These are phyloP conservation scores for Fomitopsis schrenkii DNA, from an alignment of 1,284 basidiomycete species.

Conservation along the genomic window DNA sequence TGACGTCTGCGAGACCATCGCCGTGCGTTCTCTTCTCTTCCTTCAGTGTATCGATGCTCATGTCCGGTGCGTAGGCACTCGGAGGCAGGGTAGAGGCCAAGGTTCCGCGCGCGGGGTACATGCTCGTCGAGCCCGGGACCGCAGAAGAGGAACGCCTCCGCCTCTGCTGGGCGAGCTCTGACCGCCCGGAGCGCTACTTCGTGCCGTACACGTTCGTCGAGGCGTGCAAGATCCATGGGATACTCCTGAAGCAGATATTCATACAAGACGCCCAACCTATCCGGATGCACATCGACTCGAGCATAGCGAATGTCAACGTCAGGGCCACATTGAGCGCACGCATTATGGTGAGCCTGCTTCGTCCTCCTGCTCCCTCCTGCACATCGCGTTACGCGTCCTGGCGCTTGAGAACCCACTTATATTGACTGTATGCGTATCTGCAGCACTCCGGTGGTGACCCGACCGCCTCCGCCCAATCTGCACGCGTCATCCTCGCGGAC, in stretches of 20 bases:
- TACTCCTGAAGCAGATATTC: slow-evolving; percentile 71
- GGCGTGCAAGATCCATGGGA: slow-evolving; percentile 69
- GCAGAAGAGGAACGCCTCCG: slow-evolving; percentile 68
- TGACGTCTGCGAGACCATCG: slow-evolving; percentile 64
- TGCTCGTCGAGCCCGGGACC: slow-evolving; percentile 64
- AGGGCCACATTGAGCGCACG: slow-evolving; percentile 57
- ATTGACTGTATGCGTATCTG: background rate
- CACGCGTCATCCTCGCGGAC: slow-evolving; percentile 72
- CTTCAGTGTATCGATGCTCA: background rate
- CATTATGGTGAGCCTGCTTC: slow-evolving; percentile 52
- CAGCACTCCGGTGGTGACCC: slow-evolving; percentile 79
- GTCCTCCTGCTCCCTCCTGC: background rate
- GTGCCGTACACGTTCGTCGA: slow-evolving; percentile 77
- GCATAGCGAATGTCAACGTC: slow-evolving; percentile 71
- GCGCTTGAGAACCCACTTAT: background rate
- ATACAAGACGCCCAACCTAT: slow-evolving; percentile 57
- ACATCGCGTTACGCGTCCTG: background rate
- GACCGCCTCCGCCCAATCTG: slow-evolving; percentile 56
- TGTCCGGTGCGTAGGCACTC: slow-evolving; percentile 39
- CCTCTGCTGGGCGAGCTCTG: slow-evolving; percentile 58
- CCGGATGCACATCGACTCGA: slow-evolving; percentile 71
- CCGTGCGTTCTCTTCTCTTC: slow-evolving; percentile 36
- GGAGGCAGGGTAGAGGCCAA: slow-evolving; percentile 74
- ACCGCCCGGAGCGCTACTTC: slow-evolving; percentile 69
- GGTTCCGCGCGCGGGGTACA: slow-evolving; percentile 69